Evolutionary conservation across 208 protist genomes (phyloP).

Genomic region (Leishmania tarentolae): DNA sequence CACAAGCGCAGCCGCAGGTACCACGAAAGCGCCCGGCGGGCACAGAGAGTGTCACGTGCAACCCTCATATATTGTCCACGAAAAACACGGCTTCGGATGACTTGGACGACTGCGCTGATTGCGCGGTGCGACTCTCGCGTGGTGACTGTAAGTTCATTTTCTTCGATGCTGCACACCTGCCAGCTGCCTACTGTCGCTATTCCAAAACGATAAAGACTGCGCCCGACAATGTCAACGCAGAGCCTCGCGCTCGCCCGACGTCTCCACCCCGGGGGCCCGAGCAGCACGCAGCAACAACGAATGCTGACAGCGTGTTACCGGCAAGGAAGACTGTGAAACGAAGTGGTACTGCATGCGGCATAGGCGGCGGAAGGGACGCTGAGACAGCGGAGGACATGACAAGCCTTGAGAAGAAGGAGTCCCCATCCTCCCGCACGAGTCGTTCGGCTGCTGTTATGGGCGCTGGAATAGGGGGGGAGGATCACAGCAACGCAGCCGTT

Average conservation of each 20-base stretch:
- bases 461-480: background rate
- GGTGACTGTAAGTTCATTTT: constrained; percentile 8
- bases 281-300: background rate
- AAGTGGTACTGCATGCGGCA: background rate
- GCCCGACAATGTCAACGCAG: background rate
- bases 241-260: background rate
- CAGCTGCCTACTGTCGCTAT: constrained; percentile 14
- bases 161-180: constrained; percentile 28
- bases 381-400: background rate
- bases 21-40: background rate
- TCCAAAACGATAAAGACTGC: background rate
- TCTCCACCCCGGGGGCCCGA: background rate
- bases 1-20: background rate
- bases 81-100: background rate
- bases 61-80: background rate
- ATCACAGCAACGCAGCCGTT: background rate
- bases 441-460: background rate
- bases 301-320: background rate
- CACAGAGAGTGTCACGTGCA: background rate
- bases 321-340: background rate
- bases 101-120: background rate
- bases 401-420: background rate
- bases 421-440: background rate
- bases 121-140: background rate
- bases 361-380: background rate